These are phyloP conservation scores for Neonectria magnoliae DNA, from an alignment of 2,329 filamentous ascomycete genomes.

Conservation along the genomic window DNA sequence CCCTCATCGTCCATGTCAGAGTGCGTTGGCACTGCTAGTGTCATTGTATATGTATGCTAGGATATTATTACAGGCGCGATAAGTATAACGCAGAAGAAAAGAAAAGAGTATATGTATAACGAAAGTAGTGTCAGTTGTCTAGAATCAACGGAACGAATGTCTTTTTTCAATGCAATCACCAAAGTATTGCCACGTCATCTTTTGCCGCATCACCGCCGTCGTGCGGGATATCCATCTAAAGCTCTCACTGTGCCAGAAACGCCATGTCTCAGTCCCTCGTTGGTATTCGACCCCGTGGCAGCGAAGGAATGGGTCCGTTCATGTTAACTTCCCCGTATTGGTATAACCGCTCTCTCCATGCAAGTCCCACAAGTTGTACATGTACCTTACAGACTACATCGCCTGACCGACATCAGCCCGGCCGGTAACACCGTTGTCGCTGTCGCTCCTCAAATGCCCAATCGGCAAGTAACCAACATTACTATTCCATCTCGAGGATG, in stretches of 20 bases:
- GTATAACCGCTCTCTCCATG: slow-evolving; percentile 14
- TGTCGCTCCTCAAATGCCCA: slow-evolving; percentile 17
- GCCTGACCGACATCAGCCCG: slow-evolving; percentile 13
- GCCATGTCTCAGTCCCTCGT: slow-evolving; percentile 23
- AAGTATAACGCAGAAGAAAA: not conserved
- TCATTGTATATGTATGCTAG: not conserved
- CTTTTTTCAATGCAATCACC: slow-evolving; percentile 14
- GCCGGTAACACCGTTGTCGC: not conserved
- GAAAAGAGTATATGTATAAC: slow-evolving; percentile 17
- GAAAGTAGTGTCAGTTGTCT: slow-evolving; percentile 21
- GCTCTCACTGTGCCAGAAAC: slow-evolving; percentile 22
- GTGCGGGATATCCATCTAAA: slow-evolving; percentile 23
- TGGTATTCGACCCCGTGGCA: slow-evolving; percentile 15
- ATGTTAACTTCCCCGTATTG: slow-evolving; percentile 5
- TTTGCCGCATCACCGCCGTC: slow-evolving; percentile 14
- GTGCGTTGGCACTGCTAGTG: no score
- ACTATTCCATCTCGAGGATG: slow-evolving; percentile 20
- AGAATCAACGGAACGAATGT: slow-evolving; percentile 12
- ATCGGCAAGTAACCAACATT: slow-evolving; percentile 21
- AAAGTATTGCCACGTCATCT: slow-evolving; percentile 12
- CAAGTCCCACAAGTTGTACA: not conserved
- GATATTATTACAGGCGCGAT: not conserved
- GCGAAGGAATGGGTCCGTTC: slow-evolving; percentile 10
- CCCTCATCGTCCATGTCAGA: no score
- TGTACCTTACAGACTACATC: slow-evolving; percentile 14